Conservation (phyloP, 192 early-diverging fungal species). For the Rhizoclosmatium sp. region DNA sequence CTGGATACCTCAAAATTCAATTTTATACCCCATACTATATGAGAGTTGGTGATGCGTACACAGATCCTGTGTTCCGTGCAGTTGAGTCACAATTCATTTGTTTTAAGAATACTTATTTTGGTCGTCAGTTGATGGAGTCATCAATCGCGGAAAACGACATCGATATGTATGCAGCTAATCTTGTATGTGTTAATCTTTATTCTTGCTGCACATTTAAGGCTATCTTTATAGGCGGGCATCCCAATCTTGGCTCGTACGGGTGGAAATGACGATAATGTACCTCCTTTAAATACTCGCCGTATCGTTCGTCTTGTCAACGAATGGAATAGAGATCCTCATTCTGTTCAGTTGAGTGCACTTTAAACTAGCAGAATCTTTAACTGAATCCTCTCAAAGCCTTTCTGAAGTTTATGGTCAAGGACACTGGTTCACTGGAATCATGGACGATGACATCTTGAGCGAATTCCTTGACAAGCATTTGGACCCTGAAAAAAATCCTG, state of each 20-base stretch:
- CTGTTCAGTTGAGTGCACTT: slow-evolving; percentile 50
- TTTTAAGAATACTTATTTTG: not conserved
- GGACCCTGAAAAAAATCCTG: slow-evolving; percentile 38
- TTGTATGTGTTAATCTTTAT: slow-evolving; percentile 48
- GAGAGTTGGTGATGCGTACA: slow-evolving; percentile 66
- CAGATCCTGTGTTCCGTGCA: slow-evolving; percentile 70
- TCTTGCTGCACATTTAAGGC: not conserved
- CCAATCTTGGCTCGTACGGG: slow-evolving; percentile 71
- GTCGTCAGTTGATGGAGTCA: slow-evolving; percentile 66
- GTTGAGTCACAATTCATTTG: slow-evolving; percentile 46
- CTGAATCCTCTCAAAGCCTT: slow-evolving; percentile 44
- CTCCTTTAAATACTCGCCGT: slow-evolving; percentile 71
- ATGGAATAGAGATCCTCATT: slow-evolving; percentile 57
- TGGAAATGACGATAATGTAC: slow-evolving; percentile 75
- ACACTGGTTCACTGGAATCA: slow-evolving; percentile 73
- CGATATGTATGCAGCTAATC: slow-evolving; percentile 73
- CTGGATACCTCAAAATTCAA: slow-evolving; percentile 79
- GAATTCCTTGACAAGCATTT: slow-evolving; percentile 56
- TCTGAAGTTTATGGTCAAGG: slow-evolving; percentile 68
- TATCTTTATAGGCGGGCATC: slow-evolving; percentile 61
- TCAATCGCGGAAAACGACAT: slow-evolving; percentile 79
- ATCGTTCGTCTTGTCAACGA: slow-evolving; percentile 72
- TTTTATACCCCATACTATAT: slow-evolving; percentile 74
- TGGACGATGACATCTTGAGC: slow-evolving; percentile 61
- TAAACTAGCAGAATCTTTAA: not conserved